These are phyloP conservation scores for Selaginella tamariscina DNA, from an alignment of 75 land plant species.

Conservation along the genomic window DNA sequence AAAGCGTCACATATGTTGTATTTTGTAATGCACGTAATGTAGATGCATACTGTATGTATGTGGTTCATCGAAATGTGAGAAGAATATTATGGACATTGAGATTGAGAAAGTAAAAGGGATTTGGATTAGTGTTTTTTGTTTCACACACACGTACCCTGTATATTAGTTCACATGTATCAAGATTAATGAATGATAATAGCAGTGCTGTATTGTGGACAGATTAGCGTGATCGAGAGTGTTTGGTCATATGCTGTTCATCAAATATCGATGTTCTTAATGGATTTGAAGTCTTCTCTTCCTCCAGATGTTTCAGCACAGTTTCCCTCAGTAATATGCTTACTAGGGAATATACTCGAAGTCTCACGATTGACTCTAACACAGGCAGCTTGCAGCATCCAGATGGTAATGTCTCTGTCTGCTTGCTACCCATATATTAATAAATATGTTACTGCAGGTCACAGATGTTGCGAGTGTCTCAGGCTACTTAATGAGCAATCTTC, in stretches of 20 bases:
- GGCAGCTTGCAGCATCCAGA: conserved; percentile 31
- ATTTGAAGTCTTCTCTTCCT: conserved; percentile 39
- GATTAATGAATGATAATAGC: too few species aligned
- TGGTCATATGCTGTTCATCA: conserved; percentile 50
- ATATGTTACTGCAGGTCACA: neutral
- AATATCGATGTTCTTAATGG: conserved; percentile 41
- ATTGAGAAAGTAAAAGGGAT: neutral
- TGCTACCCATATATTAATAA: neutral
- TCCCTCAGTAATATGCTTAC: conserved; percentile 72
- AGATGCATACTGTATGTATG: neutral
- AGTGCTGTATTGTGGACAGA: too few species aligned
- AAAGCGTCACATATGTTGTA: neutral
- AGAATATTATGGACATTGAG: neutral
- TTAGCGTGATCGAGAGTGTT: conserved; percentile 36
- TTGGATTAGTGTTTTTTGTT: neutral
- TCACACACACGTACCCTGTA: too few species aligned
- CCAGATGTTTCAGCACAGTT: conserved; percentile 35
- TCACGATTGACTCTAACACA: conserved; percentile 41
- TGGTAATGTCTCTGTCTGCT: conserved; percentile 31
- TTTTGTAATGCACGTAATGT: neutral
- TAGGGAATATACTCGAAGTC: conserved; percentile 71
- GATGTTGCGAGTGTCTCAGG: neutral
- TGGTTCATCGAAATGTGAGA: neutral
- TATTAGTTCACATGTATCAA: too few species aligned
- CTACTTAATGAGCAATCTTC: neutral